Base-by-base conservation (phyloP, 306 rosid species). In the Styphnolobium japonicum region DNA sequence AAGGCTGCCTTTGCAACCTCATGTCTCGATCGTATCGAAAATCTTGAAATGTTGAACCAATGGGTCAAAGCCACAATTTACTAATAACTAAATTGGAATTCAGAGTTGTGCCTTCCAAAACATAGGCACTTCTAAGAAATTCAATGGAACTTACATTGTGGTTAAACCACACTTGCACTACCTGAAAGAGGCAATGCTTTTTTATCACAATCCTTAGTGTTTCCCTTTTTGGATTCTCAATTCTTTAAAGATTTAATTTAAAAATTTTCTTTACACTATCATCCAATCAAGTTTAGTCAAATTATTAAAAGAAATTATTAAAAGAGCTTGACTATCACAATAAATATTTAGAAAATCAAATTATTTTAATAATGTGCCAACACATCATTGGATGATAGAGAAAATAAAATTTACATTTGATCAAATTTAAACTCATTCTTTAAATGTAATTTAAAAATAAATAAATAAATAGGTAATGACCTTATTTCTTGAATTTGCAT, bases 131-230 rank as follows among this genome's bases (percentile, higher is more conserved):
- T 58, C n/a, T 37, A 75, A 21, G 71, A 82, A 79, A 71, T 84
- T 84, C 85, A 80, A 64, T 7, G n/a, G 79, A 60, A 80, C 65
- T 64, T 58, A 61, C 70, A 73, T 48, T 79, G 12, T 71, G 46
- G 71, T 71, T 61, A 66, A 49, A 82, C 58, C 85, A 76, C 87
- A 82, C 80, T 29, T 77, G 69, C 77, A 82, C 78, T 83, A 92
- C 93, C 95, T n/a, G n/a, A n/a, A n/a, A n/a, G n/a, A n/a, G n/a
- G n/a, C n/a, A n/a, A n/a, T n/a, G n/a, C n/a, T n/a, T n/a, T n/a
- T n/a, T n/a, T n/a, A n/a, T n/a, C n/a, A n/a, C n/a, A n/a, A n/a
- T n/a, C n/a, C n/a, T n/a, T n/a, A n/a, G 10, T 81, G 79, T 67
- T 42, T 62, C 60, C 56, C 43, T 46, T 56, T 82, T 40, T 42